Conservation (phyloP, 2,329 filamentous ascomycete genomes). For the Didymella keratinophila region DNA sequence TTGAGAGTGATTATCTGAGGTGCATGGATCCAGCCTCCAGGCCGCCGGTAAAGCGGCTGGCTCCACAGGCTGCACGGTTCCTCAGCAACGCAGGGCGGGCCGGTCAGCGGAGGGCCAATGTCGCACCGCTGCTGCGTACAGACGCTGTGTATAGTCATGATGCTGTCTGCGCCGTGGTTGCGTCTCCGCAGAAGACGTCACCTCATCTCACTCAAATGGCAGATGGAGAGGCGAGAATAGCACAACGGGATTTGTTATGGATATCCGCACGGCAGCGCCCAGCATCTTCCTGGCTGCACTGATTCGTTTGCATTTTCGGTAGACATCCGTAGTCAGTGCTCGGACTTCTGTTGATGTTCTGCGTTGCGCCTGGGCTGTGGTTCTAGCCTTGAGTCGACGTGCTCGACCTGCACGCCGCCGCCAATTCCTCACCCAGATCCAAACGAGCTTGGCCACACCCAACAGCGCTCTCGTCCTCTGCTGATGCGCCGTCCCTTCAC, state of each 20-base stretch:
- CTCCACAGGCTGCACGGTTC: conserved; percentile 2
- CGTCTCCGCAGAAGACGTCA: neutral
- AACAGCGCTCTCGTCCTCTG: conserved; percentile 10
- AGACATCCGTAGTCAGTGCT: neutral
- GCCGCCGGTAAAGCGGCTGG: neutral
- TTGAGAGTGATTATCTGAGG: conserved; percentile 1
- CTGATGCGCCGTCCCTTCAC: conserved; percentile 3
- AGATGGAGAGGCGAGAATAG: neutral
- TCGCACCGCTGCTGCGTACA: neutral
- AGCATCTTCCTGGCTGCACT: conserved; percentile 1
- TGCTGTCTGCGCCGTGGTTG: conserved; percentile 3
- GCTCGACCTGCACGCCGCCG: conserved; percentile 8
- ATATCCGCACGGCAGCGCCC: neutral
- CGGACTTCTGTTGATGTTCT: neutral
- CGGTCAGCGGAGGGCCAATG: neutral
- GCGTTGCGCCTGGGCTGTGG: conserved; percentile 4
- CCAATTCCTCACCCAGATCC: conserved; percentile 2
- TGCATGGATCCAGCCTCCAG: neutral
- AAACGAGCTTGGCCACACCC: conserved; percentile 26
- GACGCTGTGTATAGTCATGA: neutral
- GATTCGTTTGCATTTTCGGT: neutral
- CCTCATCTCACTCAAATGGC: neutral
- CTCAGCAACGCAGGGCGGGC: neutral
- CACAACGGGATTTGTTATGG: neutral
- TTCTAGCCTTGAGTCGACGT: conserved; percentile 6